Base-by-base conservation (phyloP, 2,329 filamentous ascomycete genomes). In the Macroventuria anomochaeta region DNA sequence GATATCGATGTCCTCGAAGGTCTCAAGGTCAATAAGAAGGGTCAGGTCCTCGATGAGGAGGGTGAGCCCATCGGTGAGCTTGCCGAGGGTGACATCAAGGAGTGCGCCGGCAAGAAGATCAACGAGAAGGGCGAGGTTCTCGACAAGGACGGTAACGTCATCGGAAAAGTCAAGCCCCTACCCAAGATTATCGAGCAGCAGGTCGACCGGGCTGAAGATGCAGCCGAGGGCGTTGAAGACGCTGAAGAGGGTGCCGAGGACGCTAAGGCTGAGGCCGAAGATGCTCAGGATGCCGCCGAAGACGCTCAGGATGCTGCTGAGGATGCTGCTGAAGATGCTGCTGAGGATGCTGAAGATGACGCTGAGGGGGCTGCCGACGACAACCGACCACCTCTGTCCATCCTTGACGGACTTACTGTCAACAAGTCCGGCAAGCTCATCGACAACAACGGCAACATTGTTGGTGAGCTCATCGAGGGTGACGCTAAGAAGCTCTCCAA, bases 21-120 rank as follows among this genome's bases (percentile, higher is more conserved):
- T 46, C 71, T 82, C 29, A 83, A 83, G 73, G 81, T 84, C 75
- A 84, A 83, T 74, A 84, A 84, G 78, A 83, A 83, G 73, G 81
- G 81, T 38, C 74, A 80, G 63, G 75, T 81, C 44, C 72, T 81
- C 29, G 77, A 80, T 59, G 80, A 82, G 61, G 80, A 81, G 46
- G 81, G 81, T 20, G 81, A 83, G 54, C 71, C 76, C 6, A 81
- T 83, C 59, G 81, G 80, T 26, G 79, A 82, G 62, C 78, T 84
- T 34, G 68, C 73, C 33, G 80, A 83, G 60, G 86, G 87, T 34
- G 82, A 88, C 46, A 71, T 87, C 11, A 72, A 80, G 12, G 83
- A 87, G 57, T 87, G 85, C 58, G 83, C 86, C 15, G 81, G 86
- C 53, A 87, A 86, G 76, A 88, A 87, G 72, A 77, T 86, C 61